Percentiles rank a stretch among this genome's conserved stretches.
Conservation (phyloP, 208 protist species). For the Endotrypanum monterogeii region DNA sequence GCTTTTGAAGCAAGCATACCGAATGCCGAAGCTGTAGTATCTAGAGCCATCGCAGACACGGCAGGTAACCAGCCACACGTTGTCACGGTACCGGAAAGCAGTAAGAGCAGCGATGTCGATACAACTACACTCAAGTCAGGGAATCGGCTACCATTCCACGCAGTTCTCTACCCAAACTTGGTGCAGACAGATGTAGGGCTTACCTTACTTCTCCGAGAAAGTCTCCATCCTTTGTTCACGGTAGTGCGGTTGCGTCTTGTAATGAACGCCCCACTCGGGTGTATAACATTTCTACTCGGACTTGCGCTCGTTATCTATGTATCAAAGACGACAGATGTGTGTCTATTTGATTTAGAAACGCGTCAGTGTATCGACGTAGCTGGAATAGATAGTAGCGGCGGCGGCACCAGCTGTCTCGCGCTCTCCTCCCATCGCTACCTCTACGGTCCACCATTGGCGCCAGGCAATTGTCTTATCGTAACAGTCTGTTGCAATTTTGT, state of each 20-base stretch:
- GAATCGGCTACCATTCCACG: conserved; percentile 43
- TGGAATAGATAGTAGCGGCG: background rate
- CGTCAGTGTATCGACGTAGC: conserved; percentile 19
- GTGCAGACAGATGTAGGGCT: conserved; percentile 56
- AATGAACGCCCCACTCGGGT: conserved; percentile 39
- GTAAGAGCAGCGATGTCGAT: background rate
- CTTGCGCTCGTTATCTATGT: conserved; percentile 49
- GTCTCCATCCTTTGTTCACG: conserved; percentile 38
- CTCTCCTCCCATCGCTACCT: conserved; percentile 20
- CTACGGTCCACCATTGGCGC: conserved; percentile 29
- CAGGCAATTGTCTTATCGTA: conserved; percentile 49
- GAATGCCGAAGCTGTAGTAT: background rate
- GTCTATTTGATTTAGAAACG: conserved; percentile 18
- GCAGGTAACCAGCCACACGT: background rate
- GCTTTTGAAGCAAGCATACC: background rate
- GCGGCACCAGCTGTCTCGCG: conserved; percentile 5
- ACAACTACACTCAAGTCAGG: background rate
- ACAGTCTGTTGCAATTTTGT: conserved; percentile 47
- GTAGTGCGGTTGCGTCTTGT: conserved; percentile 34
- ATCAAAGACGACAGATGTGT: conserved; percentile 24
- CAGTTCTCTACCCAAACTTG: conserved; percentile 70
- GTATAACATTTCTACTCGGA: conserved; percentile 43
- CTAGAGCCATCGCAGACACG: background rate
- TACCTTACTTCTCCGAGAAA: conserved; percentile 41
- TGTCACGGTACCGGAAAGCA: conserved; percentile 5